phyloP scores from a whole-genome alignment of 2,329 filamentous ascomycete species.

The Davidsoniella neocaledoniae region DNA sequence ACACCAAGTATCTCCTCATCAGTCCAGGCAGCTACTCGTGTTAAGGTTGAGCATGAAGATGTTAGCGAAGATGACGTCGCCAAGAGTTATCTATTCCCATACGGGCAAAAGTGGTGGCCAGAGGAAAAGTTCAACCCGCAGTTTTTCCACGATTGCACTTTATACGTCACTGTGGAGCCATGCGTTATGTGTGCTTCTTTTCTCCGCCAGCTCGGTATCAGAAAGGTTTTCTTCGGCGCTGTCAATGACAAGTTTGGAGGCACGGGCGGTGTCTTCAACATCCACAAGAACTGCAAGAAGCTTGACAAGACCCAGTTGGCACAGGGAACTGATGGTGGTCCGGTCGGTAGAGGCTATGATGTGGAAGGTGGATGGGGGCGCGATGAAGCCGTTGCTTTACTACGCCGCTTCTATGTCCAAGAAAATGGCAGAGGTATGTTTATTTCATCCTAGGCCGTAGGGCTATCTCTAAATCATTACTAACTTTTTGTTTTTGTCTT shows the following conservation, averaged over 20 bases:
- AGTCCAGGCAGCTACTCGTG: conserved; percentile 6
- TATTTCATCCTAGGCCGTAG: not conserved
- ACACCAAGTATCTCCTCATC: conserved; percentile 11
- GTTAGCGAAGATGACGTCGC: conserved; percentile 31
- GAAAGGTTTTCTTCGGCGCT: conserved; percentile 85
- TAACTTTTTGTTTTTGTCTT: not conserved
- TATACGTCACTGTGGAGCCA: conserved; percentile 96
- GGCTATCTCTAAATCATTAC: not conserved
- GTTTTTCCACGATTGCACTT: conserved; percentile 41
- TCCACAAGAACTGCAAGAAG: conserved; percentile 36
- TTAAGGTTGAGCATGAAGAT: conserved; percentile 11
- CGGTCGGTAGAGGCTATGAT: conserved; percentile 62
- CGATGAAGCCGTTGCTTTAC: conserved; percentile 81
- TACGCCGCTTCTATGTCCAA: conserved; percentile 92
- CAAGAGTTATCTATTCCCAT: conserved; percentile 41
- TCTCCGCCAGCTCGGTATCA: conserved; percentile 72
- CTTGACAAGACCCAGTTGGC: conserved; percentile 10
- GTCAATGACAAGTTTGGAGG: conserved; percentile 95
- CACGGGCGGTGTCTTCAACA: conserved; percentile 78
- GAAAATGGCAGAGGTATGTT: conserved; percentile 76
- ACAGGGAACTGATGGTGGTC: conserved; percentile 37
- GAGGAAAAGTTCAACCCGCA: conserved; percentile 10
- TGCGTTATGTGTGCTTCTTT: conserved; percentile 98
- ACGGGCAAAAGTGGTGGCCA: conserved; percentile 33
- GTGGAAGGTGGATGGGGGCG: conserved; percentile 77